Percentiles rank a stretch among this genome's conserved stretches.
Evolutionary conservation across 176 grass and related monocot genomes (phyloP).

Genomic region (Metroxylon sagu): DNA sequence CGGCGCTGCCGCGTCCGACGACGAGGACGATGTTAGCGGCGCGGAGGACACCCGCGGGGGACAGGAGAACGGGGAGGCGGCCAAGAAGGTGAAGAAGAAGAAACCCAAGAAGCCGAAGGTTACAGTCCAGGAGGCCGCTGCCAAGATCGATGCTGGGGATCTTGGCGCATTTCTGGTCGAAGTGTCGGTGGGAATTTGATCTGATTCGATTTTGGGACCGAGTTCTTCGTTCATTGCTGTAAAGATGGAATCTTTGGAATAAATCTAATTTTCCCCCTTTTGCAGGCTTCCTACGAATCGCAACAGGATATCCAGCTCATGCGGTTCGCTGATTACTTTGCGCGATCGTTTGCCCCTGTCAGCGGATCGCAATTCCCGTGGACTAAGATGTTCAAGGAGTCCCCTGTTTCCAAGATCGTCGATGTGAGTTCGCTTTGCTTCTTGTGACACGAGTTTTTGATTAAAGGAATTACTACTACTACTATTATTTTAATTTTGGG

Average conservation of each 20-base stretch:
- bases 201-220: conserved; percentile 26
- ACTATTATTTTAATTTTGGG: too few relatives aligned
- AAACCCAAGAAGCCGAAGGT: conserved; percentile 85
- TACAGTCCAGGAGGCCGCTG: conserved; percentile 64
- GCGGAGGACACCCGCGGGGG: neutral
- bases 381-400: conserved; percentile 98
- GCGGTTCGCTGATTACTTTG: conserved; percentile 98
- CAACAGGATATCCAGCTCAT: conserved; percentile 89
- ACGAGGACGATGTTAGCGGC: conserved; percentile 40
- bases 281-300: conserved; percentile 71
- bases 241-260: conserved; percentile 12
- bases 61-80: conserved; percentile 33
- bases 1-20: conserved; percentile 27
- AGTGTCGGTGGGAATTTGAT: conserved; percentile 48
- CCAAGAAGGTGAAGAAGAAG: conserved; percentile 72
- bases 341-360: conserved; percentile 55
- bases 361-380: conserved; percentile 70
- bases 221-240: conserved; percentile 13
- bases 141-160: conserved; percentile 52
- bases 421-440: conserved; percentile 46
- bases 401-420: conserved; percentile 58
- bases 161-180: conserved; percentile 62
- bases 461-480: neutral
- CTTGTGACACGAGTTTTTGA: neutral
- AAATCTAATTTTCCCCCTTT: neutral